Evolutionary conservation across 345 rosid species (phyloP), one percentile per base, ranked within the genome.

Genomic region (Limnanthes douglasii): DNA sequence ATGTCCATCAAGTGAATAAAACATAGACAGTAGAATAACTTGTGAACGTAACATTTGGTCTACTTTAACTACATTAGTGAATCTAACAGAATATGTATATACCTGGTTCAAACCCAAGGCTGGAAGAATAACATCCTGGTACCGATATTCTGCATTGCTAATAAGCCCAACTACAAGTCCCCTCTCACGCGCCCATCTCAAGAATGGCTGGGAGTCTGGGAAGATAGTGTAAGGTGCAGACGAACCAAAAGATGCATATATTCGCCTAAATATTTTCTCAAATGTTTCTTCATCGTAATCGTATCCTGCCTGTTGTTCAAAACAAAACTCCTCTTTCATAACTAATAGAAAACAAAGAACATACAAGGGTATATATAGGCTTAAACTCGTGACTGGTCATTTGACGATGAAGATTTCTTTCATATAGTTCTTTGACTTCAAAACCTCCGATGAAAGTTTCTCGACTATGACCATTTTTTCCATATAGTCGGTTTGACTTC

Each of bases 161-260:
- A 86, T 60, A 37, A 82, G 56, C 36, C 93, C 94, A 10, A 78
- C 94, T 25, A 47, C 55, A 61, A 86, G 69, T 10, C 92, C 86
- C 30, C 54, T 45, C n/a, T 32, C 47, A 2, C 70, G 85, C 43
- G 61, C 82, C 97, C 97, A 86, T 66, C 93, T 73, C 45, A 86
- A 45, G 60, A 86, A 86, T 1, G 94, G 88, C 18, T 61, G 64
- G 13, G 97, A 75, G 43, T 86, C 95, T 35, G 76, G 58, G 42
- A 86, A 86, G 37, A 75, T 28, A 3, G 59, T 51, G 59, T 86
- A 86, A 51, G 97, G 97, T 34, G 94, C 94, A 56, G 95, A 65
- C 33, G 97, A 86, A 40, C 97, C 95, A 37, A 86, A 86, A 8
- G 97, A 62, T n/a, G 93, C 68, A 53, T 82, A 86, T 42, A 86